Base-by-base conservation (phyloP, 495 filamentous ascomycete species). In the Opeltia flavorubescens region DNA sequence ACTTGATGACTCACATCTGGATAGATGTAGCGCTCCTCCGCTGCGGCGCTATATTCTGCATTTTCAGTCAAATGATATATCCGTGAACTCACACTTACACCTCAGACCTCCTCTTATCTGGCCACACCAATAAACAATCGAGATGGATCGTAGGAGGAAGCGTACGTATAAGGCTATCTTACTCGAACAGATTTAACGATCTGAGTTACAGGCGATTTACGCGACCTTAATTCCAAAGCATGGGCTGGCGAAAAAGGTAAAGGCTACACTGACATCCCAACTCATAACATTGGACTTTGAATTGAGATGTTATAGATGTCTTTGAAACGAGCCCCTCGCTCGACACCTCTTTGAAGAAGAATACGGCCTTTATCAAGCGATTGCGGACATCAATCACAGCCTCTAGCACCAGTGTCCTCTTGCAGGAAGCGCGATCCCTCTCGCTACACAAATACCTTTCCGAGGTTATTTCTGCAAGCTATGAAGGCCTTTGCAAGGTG, bases 351-450 rank as follows among this genome's bases (percentile, higher is more conserved):
- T 73, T 99, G 55, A 96, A 95, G 71, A 99, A 96, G 66, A 99
- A 99, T 58, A 99, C 91, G 11, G 89, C 89, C 48, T 95, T 96
- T 63, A 99, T 99, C 62, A 95, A 95, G 64, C 83, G 93, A 44
- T 72, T 96, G 28, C 85, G 91, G 29, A 95, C 91, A 24, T 84
- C 87, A 33, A 81, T 96, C 50, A 87, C 77, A 48, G 68, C 84
- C 41, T 72, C 85, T 42, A 81, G 83, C 36, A 73, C 85, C 33
- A 69, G 75, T 44, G 87, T 86, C 47, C 93, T 96, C 63, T 63
- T 95, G 33, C 80, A 93, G 59, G 91, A 99, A 57, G 85, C 94
- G 54, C 82, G 84, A 49, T 86, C 88, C 38, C 72, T 95, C 6
- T 95, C 89, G 46, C 76, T 99, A 26, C 86, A 91, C 70, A 95